These are phyloP conservation scores for Brassica carinata DNA, from an alignment of 345 rosid genomes.

Conservation along the genomic window DNA sequence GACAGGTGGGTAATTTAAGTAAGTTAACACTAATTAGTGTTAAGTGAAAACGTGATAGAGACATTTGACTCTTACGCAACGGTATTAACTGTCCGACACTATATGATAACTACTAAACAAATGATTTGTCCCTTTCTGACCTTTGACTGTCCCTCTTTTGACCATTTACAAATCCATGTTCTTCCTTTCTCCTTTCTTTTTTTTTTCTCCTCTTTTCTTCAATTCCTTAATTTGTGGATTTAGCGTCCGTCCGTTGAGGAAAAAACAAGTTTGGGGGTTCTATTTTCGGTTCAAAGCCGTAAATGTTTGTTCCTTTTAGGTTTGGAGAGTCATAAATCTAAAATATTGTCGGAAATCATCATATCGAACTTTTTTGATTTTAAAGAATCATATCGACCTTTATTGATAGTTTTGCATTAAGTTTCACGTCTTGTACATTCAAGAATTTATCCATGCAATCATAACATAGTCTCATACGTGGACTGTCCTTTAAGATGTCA, in stretches of 20 bases:
- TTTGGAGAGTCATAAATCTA: slow-evolving; percentile 14
- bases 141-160: slow-evolving; percentile 37
- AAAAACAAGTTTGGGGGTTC: slow-evolving; percentile 6
- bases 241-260: slow-evolving; percentile 30
- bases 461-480: slow-evolving; percentile 10
- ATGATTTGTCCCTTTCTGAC: slow-evolving; percentile 34
- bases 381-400: not conserved
- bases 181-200: slow-evolving; percentile 35
- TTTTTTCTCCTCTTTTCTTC: slow-evolving; percentile 20
- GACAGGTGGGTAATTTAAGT: too few species aligned
- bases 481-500: not conserved
- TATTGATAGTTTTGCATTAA: slow-evolving; percentile 20
- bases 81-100: slow-evolving; percentile 47
- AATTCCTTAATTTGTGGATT: slow-evolving; percentile 39
- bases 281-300: slow-evolving; percentile 22
- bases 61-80: slow-evolving; percentile 27
- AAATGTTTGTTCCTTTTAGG: not conserved
- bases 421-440: slow-evolving; percentile 23
- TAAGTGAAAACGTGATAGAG: not conserved
- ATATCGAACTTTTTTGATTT: not conserved
- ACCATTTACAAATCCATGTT: slow-evolving; percentile 32
- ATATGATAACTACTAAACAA: slow-evolving; percentile 33
- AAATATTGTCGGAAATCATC: slow-evolving; percentile 28
- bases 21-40: too few species aligned
- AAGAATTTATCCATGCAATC: slow-evolving; percentile 33